Percentiles rank a stretch among this genome's conserved stretches.
Conservation (phyloP, 1,284 basidiomycete genomes). For the Takashimella koratensis region DNA sequence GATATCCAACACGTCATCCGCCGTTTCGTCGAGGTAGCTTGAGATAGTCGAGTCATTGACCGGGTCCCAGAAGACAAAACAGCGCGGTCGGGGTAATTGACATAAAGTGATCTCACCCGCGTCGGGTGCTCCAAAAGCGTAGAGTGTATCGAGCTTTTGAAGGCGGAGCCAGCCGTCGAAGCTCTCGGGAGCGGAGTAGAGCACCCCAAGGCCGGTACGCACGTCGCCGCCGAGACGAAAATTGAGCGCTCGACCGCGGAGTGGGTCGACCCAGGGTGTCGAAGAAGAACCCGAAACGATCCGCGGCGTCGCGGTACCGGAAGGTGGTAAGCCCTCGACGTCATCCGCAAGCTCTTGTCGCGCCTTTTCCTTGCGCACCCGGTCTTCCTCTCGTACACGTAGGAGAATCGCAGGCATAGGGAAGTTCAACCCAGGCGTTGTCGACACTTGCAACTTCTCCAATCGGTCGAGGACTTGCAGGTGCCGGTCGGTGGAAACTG, state of each 20-base stretch:
- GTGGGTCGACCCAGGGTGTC: constrained; percentile 1
- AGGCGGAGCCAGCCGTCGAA: constrained; percentile 33
- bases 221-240: constrained; percentile 37
- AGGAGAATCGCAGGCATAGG: constrained; percentile 31
- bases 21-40: constrained; percentile 1
- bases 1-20: constrained; percentile 2
- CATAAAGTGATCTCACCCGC: constrained; percentile 9
- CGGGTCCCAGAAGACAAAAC: constrained; percentile 16
- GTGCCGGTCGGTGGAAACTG: constrained; percentile 15
- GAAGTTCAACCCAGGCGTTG: constrained; percentile 28
- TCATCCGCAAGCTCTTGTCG: constrained; percentile 15
- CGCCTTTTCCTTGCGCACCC: constrained; percentile 19
- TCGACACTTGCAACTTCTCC: constrained; percentile 18
- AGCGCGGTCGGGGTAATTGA: constrained; percentile 7
- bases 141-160: constrained; percentile 26
- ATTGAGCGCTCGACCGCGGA: constrained; percentile 19
- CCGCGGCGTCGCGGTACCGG: neutral
- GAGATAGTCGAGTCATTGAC: constrained; percentile 3
- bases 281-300: neutral
- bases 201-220: constrained; percentile 23
- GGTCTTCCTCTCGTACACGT: constrained; percentile 26
- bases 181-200: constrained; percentile 19
- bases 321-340: neutral
- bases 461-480: constrained; percentile 16
- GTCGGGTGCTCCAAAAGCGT: constrained; percentile 12